A percentile compares a stretch with the other conserved stretches of the same genome.
Evolutionary conservation across 106 monocot genomes (phyloP).

Genomic region (Posidonia australis): DNA sequence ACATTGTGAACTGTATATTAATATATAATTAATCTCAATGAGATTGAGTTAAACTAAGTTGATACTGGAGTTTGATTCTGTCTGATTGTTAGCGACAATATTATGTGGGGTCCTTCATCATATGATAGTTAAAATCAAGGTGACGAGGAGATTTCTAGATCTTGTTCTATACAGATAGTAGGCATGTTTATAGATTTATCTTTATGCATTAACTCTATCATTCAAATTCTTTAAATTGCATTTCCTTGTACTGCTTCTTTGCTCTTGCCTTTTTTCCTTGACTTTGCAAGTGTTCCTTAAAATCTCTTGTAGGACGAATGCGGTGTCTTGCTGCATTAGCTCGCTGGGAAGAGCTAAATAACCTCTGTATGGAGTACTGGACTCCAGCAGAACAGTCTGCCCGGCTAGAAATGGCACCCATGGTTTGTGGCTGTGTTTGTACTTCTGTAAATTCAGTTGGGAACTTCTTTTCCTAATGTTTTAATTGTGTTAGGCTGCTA

Average conservation of each 20-base stretch:
- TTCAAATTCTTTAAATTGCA: no score
- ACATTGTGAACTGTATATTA: no score
- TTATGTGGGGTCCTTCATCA: background rate
- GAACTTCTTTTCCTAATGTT: background rate
- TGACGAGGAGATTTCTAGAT: background rate
- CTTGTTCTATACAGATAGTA: background rate
- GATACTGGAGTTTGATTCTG: no score
- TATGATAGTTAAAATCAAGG: background rate
- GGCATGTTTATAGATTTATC: no score
- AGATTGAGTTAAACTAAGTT: no score
- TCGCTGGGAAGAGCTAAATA: conserved; percentile 91
- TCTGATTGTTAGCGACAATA: background rate
- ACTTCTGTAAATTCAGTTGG: conserved; percentile 1
- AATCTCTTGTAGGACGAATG: conserved; percentile 61
- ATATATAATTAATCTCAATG: no score
- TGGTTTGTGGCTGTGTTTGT: conserved; percentile 40
- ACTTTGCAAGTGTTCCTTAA: background rate
- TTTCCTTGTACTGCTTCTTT: no score
- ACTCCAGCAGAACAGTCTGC: conserved; percentile 78
- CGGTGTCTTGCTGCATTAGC: conserved; percentile 97
- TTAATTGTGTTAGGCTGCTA: conserved; percentile 63
- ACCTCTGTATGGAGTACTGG: conserved; percentile 92
- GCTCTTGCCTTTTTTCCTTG: background rate
- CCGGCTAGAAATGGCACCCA: conserved; percentile 90
- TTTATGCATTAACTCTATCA: no score